Evolutionary conservation across 768 basidiomycete genomes (phyloP).

Genomic region (Auriculariales sp.): DNA sequence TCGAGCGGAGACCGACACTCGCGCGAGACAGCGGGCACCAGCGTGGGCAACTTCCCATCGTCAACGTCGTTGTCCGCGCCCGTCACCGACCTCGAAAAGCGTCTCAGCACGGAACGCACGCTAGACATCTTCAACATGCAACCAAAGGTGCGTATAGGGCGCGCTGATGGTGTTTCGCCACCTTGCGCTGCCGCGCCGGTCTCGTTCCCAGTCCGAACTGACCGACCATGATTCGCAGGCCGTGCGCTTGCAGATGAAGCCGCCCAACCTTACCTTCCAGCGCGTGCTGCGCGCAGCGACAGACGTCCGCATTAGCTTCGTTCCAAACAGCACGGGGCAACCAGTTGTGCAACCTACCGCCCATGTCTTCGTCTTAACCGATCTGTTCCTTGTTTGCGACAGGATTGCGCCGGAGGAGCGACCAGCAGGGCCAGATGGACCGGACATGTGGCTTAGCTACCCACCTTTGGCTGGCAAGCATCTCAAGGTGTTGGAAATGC

Average conservation of each 20-base stretch:
- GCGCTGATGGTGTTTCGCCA: conserved; percentile 2
- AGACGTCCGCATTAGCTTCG: conserved; percentile 63
- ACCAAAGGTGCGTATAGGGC: conserved; percentile 49
- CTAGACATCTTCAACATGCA: conserved; percentile 94
- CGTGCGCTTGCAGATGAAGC: conserved; percentile 81
- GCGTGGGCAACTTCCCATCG: conserved; percentile 32
- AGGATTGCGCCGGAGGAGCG: conserved; percentile 58
- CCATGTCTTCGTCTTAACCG: conserved; percentile 80
- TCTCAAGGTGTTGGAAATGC: conserved; percentile 49
- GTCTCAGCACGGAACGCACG: conserved; percentile 62
- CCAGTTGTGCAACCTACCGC: conserved; percentile 65
- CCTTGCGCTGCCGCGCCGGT: background rate
- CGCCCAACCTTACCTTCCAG: conserved; percentile 61
- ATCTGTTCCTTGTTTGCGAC: conserved; percentile 85
- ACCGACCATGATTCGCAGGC: conserved; percentile 30
- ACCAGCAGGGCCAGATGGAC: conserved; percentile 33
- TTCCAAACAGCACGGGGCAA: conserved; percentile 53
- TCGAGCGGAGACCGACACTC: conserved; percentile 40
- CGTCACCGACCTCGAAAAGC: conserved; percentile 64
- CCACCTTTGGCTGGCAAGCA: conserved; percentile 94
- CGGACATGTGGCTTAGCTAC: conserved; percentile 87
- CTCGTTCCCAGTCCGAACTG: background rate
- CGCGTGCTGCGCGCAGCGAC: conserved; percentile 62
- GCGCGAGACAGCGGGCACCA: conserved; percentile 40
- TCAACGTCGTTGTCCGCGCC: conserved; percentile 34